Conservation (phyloP, 2,329 filamentous ascomycete genomes). For the Pseudocercospora pini-densiflorae region DNA sequence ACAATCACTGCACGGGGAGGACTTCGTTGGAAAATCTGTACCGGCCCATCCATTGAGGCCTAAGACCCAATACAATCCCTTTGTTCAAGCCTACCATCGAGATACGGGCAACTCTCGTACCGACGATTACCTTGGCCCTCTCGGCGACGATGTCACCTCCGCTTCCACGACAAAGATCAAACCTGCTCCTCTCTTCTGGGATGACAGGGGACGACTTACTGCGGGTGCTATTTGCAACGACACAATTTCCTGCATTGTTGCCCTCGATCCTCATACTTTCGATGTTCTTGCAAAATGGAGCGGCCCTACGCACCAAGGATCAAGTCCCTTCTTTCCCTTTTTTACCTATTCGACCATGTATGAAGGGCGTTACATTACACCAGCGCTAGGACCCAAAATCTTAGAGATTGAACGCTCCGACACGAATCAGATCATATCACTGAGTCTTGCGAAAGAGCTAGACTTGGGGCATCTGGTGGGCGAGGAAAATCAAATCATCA, state of each 20-base stretch:
- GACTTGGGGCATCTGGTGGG: neutral
- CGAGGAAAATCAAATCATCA: neutral
- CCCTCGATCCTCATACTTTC: neutral
- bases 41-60: neutral
- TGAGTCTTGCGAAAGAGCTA: neutral
- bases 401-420: neutral
- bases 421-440: neutral
- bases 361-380: neutral
- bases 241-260: neutral
- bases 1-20: neutral
- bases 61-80: conserved; percentile 2
- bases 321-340: neutral
- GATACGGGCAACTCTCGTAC: conserved; percentile 7
- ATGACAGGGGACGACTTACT: neutral
- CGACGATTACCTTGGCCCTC: conserved; percentile 3
- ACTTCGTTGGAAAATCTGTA: neutral
- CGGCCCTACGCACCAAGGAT: neutral
- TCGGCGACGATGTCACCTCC: conserved; percentile 1
- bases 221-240: neutral
- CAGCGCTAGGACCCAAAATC: neutral
- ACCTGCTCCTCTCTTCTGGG: conserved; percentile 2
- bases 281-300: neutral
- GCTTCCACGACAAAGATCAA: neutral
- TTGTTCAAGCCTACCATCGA: neutral
- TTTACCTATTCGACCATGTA: neutral